Evolutionary conservation across 331 rosid species (phyloP), one percentile per base, ranked within the genome.

Genomic region (Prunus yedoensis): DNA sequence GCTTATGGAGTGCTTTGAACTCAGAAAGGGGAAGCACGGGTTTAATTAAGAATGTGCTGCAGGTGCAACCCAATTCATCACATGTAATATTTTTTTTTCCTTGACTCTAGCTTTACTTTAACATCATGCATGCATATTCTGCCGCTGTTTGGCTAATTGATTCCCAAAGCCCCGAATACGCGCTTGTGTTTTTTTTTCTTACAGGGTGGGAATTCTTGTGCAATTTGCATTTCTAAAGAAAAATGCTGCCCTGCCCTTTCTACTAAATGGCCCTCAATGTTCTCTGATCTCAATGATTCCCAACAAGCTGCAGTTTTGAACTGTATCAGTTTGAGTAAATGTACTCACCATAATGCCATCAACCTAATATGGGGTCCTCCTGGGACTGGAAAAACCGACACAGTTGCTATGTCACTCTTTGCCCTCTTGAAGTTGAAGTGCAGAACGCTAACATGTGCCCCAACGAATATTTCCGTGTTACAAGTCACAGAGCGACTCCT

Each of bases 281-380:
- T 46, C 20, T 38, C 82, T 43, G 83, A 78, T 67, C 84, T 87
- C 9, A 89, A 90, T 77, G 82, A 81, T 20, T 81, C 89, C 1
- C 96, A 90, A 27, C 2, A 62, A 45, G 72, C 73, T 10, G 87
- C 82, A 0, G 84, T 89, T 71, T 25, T 53, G 32, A 84, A 78
- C 61, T 79, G 79, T 75, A 32, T 88, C 25, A 35, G 51, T 3
- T 68, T 66, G 76, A 84, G 41, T 23, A 49, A 61, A 10, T 86
- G 89, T 66, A 35, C 1, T 47, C 89, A 79, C 52, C 18, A 28
- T 6, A 53, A 62, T 28, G 35, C 73, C 16, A 18, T 84, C 5
- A 86, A 84, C 50, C 59, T 86, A 8, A 82, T 86, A 28, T 89
- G 91, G 91, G 94, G 94, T 0, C 94, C 94, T 51, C 94, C 91